Conservation (phyloP, 2,329 filamentous ascomycete species). For the Eurotiales sp. region DNA sequence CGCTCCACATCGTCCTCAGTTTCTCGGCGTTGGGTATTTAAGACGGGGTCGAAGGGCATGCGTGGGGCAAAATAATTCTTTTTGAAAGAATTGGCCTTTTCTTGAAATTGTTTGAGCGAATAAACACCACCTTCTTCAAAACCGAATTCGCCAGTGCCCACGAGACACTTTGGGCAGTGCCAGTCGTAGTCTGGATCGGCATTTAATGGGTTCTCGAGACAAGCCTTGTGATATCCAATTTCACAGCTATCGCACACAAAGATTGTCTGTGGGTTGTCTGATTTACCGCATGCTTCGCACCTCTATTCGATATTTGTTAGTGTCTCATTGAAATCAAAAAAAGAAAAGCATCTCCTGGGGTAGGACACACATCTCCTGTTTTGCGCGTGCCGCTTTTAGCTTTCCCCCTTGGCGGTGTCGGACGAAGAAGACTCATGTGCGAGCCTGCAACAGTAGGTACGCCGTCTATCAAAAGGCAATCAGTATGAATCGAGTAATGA, state of each 20-base stretch:
- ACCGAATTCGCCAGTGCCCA: constrained; percentile 93
- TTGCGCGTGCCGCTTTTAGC: constrained; percentile 56
- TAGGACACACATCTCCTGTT: constrained; percentile 54
- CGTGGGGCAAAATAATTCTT: constrained; percentile 88
- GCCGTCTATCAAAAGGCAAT: constrained; percentile 36
- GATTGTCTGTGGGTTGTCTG: constrained; percentile 67
- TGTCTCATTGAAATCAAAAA: neutral
- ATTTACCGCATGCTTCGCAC: constrained; percentile 82
- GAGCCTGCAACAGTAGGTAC: constrained; percentile 87
- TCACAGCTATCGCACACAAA: constrained; percentile 90
- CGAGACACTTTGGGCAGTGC: constrained; percentile 93
- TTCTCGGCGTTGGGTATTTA: constrained; percentile 75
- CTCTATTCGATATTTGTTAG: constrained; percentile 50
- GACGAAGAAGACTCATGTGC: constrained; percentile 91
- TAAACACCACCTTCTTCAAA: constrained; percentile 97
- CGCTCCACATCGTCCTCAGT: constrained; percentile 94
- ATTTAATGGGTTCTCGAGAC: constrained; percentile 80
- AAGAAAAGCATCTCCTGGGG: too few species aligned
- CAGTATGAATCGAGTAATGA: too few species aligned
- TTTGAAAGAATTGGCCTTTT: constrained; percentile 93
- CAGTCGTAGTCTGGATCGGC: constrained; percentile 79
- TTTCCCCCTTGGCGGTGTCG: constrained; percentile 60
- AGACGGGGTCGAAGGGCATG: constrained; percentile 79
- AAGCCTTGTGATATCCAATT: constrained; percentile 78
- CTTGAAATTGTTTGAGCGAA: constrained; percentile 91